Conservation (phyloP, 2,329 filamentous ascomycete species). For the Ophiostoma ips region DNA sequence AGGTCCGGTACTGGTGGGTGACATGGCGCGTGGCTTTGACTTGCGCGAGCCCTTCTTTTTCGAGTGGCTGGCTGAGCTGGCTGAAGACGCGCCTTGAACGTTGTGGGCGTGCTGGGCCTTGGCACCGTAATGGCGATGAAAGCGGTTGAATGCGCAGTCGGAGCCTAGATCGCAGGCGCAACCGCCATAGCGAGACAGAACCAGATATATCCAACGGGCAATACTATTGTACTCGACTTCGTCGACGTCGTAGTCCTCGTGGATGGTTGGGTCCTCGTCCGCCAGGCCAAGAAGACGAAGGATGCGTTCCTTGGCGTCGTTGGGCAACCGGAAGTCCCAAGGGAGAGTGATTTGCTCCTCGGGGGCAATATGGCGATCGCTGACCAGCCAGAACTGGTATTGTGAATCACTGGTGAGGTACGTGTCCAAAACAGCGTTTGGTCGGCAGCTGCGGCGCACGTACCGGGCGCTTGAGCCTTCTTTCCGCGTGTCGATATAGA, state of each 20-base stretch:
- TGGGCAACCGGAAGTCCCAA: slow-evolving; percentile 55
- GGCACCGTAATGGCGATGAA: slow-evolving; percentile 39
- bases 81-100: slow-evolving; percentile 29
- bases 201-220: slow-evolving; percentile 50
- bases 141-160: slow-evolving; percentile 50
- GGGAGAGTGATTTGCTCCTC: slow-evolving; percentile 49
- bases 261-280: slow-evolving; percentile 39
- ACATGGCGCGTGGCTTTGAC: slow-evolving; percentile 39
- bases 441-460: slow-evolving; percentile 79
- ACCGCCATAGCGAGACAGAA: slow-evolving; percentile 65
- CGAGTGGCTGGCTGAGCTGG: background rate
- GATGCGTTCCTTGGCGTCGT: slow-evolving; percentile 37
- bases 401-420: slow-evolving; percentile 64
- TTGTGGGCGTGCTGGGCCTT: slow-evolving; percentile 6
- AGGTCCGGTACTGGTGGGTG: slow-evolving; percentile 48
- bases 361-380: slow-evolving; percentile 57
- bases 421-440: slow-evolving; percentile 80
- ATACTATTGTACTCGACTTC: slow-evolving; percentile 47
- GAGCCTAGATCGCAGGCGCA: slow-evolving; percentile 57
- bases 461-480: slow-evolving; percentile 81
- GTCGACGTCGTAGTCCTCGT: slow-evolving; percentile 40
- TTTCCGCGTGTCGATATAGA: slow-evolving; percentile 83
- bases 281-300: slow-evolving; percentile 46
- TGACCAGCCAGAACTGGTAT: slow-evolving; percentile 88
- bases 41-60: slow-evolving; percentile 41